phyloP scores from a whole-genome alignment of 306 rosid species.

The Argentina anserina region DNA sequence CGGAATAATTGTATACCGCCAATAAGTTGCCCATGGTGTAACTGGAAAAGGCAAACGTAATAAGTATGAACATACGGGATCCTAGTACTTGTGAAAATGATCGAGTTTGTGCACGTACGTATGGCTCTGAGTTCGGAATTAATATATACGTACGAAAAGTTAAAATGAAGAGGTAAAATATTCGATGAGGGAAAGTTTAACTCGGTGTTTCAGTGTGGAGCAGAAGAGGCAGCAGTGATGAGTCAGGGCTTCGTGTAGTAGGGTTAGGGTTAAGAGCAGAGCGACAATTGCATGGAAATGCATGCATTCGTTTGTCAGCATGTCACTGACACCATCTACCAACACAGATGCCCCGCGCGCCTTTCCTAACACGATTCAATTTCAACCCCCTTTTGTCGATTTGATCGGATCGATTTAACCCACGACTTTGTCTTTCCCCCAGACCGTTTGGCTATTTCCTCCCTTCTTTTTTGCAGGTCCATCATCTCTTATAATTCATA shows the following conservation, averaged over 20 bases:
- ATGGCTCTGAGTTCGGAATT: neutral
- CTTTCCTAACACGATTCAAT: constrained; percentile 60
- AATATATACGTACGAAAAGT: too few species aligned
- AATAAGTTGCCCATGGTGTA: too few species aligned
- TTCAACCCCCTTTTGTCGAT: constrained; percentile 48
- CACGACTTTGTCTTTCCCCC: constrained; percentile 48
- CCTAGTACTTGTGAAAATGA: neutral
- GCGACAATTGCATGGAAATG: constrained; percentile 85
- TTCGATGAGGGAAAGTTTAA: neutral
- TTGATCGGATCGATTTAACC: constrained; percentile 48
- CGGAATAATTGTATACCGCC: too few species aligned
- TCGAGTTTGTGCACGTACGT: neutral
- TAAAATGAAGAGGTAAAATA: neutral
- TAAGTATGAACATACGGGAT: neutral
- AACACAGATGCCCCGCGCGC: constrained; percentile 77
- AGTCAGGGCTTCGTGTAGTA: constrained; percentile 39
- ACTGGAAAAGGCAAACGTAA: neutral
- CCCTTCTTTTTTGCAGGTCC: neutral
- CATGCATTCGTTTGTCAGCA: constrained; percentile 64
- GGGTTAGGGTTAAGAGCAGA: constrained; percentile 6
- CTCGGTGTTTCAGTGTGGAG: neutral
- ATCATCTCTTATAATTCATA: neutral
- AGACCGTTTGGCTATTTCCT: neutral
- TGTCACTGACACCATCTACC: constrained; percentile 63
- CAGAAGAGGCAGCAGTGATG: neutral